Evolutionary conservation across 2,329 filamentous ascomycete genomes (phyloP).

Genomic region (Neonectria magnoliae): DNA sequence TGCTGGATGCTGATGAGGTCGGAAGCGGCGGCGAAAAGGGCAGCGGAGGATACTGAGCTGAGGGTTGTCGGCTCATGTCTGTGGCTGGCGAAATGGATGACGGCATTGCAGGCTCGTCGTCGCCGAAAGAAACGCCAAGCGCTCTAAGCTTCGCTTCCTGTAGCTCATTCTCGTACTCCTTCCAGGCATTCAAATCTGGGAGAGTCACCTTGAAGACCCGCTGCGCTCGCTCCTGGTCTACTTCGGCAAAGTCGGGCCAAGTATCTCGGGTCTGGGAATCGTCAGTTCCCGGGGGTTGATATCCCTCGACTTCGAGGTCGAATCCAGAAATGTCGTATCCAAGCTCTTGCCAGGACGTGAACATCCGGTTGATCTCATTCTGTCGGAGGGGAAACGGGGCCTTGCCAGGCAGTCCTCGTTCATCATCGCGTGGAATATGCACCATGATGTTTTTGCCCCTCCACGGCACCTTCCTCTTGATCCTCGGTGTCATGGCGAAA

Average conservation of each 20-base stretch:
- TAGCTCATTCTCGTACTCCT: constrained; percentile 82
- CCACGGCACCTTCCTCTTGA: constrained; percentile 79
- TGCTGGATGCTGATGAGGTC: constrained; percentile 80
- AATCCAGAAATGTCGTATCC: constrained; percentile 78
- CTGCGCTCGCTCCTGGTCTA: constrained; percentile 64
- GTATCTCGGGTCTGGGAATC: constrained; percentile 72
- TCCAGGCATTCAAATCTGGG: constrained; percentile 76
- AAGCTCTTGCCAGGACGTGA: constrained; percentile 72
- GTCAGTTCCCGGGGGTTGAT: constrained; percentile 49
- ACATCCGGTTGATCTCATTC: constrained; percentile 68
- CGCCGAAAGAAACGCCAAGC: constrained; percentile 84
- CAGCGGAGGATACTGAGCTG: constrained; percentile 78
- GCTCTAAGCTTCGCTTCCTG: constrained; percentile 93
- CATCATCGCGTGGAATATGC: constrained; percentile 73
- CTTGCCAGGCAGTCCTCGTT: constrained; percentile 67
- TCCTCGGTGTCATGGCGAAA: constrained; percentile 58
- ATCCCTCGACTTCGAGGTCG: constrained; percentile 65
- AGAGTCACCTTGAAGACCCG: constrained; percentile 70
- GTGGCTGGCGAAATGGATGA: constrained; percentile 74
- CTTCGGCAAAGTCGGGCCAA: constrained; percentile 72
- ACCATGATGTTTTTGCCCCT: constrained; percentile 80
- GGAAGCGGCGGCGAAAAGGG: constrained; percentile 87
- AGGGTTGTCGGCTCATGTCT: constrained; percentile 73
- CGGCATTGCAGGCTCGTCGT: constrained; percentile 72
- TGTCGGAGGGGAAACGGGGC: constrained; percentile 64